Percentiles rank a stretch among this genome's conserved stretches.
Evolutionary conservation across 306 rosid species (phyloP).

Genomic region (Macrotyloma uniflorum): DNA sequence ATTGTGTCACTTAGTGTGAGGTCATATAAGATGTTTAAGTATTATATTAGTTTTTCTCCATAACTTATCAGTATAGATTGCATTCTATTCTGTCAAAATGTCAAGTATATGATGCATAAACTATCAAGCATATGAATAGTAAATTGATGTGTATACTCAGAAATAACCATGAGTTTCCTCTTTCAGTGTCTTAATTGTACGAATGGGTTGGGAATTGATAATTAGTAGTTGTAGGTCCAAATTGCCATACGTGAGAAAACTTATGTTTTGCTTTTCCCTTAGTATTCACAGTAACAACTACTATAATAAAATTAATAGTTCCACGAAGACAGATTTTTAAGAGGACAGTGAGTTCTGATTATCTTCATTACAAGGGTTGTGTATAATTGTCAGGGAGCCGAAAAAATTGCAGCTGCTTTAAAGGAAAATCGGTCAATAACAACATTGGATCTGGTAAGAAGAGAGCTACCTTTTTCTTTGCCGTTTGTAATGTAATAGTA

Average conservation of each 20-base stretch:
- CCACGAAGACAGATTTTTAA: constrained; percentile 11
- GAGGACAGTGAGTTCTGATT: constrained; percentile 24
- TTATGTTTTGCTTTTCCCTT: not conserved
- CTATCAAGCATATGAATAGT: constrained; percentile 13
- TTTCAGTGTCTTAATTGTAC: not conserved
- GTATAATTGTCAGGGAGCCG: constrained; percentile 72
- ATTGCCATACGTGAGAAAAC: not conserved
- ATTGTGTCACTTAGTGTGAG: constrained; percentile 13
- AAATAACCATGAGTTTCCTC: not conserved
- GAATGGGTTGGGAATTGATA: constrained; percentile 1
- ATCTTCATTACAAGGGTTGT: not conserved
- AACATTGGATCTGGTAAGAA: constrained; percentile 80
- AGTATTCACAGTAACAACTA: not conserved
- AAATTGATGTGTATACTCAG: constrained; percentile 15
- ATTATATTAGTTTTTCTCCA: not conserved
- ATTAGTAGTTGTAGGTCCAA: not conserved
- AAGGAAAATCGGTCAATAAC: constrained; percentile 86
- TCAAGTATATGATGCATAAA: not conserved
- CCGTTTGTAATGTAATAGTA: not conserved
- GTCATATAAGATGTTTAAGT: not conserved
- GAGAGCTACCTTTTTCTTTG: constrained; percentile 11
- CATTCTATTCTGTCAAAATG: constrained; percentile 9
- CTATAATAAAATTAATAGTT: not conserved
- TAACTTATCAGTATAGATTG: constrained; percentile 24
- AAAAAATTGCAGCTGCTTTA: constrained; percentile 80